Percentiles rank a stretch among this genome's conserved stretches.
Conservation (phyloP, 495 filamentous ascomycete genomes). For the Clavariopsis aquatica region DNA sequence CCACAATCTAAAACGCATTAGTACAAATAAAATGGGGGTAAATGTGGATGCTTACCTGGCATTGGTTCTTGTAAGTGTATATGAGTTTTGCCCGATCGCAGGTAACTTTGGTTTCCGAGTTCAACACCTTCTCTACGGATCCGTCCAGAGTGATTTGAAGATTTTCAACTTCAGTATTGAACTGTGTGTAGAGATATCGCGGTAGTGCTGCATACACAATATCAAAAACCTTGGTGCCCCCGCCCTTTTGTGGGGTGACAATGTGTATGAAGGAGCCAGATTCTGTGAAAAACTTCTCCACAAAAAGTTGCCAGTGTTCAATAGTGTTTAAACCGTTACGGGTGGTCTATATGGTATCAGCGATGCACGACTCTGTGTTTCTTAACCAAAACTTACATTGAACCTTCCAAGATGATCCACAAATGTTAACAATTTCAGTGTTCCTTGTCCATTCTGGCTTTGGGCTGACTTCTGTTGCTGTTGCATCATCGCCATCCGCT, state of each 20-base stretch:
- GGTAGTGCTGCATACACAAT: constrained; percentile 72
- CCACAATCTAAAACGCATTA: constrained; percentile 12
- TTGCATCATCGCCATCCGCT: constrained; percentile 27
- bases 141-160: constrained; percentile 75
- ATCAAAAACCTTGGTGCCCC: constrained; percentile 69
- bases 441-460: constrained; percentile 51
- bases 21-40: background rate
- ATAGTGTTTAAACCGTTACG: constrained; percentile 54
- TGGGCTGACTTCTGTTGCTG: constrained; percentile 20
- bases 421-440: constrained; percentile 68
- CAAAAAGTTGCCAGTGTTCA: constrained; percentile 71
- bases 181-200: constrained; percentile 79
- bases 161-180: constrained; percentile 74
- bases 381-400: constrained; percentile 49
- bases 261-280: constrained; percentile 24
- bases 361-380: background rate
- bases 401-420: constrained; percentile 70
- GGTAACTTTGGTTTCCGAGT: constrained; percentile 30
- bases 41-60: constrained; percentile 37
- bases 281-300: constrained; percentile 70
- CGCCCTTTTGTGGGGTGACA: constrained; percentile 34
- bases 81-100: constrained; percentile 41
- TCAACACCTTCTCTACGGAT: constrained; percentile 41
- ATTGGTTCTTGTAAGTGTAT: constrained; percentile 43
- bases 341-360: background rate